Base-by-base conservation (phyloP, 805 yeast genomes). In the Nakazawaea laoshanensis region DNA sequence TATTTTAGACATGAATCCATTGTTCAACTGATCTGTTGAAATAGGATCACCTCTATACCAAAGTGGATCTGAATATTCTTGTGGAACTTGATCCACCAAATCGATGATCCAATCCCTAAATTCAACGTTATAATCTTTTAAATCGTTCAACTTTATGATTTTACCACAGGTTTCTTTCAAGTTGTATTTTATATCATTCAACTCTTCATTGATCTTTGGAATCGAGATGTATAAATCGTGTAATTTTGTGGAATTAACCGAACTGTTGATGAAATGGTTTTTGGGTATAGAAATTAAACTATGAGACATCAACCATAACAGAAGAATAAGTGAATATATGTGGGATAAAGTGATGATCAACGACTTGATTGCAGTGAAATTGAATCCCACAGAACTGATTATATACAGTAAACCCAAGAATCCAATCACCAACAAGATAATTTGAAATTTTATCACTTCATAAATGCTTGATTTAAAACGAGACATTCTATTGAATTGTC, bases 291-390 rank as follows among this genome's bases (percentile, higher is more conserved):
- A 65, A 12, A 82, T 69, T 30, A 82, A 54, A 0, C 95, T 94
- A 51, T 84, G 88, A 3, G 89, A 83, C 82, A 85, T 75, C 37
- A 85, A 57, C 89, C 92, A 83, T 15, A 82, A 65, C 2, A 89
- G 87, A 21, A 85, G 47, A 2, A 78, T 62, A 47, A 85, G 62
- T 0, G 94, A 71, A 50, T 84, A 85, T 14, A 80, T 75, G 50
- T 85, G 92, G 1, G 92, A 73, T 8, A 81, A 46, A 0, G 92
- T 88, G 40, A 85, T 79, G 13, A 80, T 64, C 55, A 85, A 65
- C 19, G 77, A 65, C 49, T 77, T 79, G 43, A 85, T 54, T 23
- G 76, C 73, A 21, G 59, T 57, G 31, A 76, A 59, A 16, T 66
- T 70, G 27, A 70, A 42, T 25, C 45, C 50, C 12, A 56, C 37